Conservation (phyloP, 1,139 yeast genomes). For the Nadsonia starkeyi-henricii region DNA sequence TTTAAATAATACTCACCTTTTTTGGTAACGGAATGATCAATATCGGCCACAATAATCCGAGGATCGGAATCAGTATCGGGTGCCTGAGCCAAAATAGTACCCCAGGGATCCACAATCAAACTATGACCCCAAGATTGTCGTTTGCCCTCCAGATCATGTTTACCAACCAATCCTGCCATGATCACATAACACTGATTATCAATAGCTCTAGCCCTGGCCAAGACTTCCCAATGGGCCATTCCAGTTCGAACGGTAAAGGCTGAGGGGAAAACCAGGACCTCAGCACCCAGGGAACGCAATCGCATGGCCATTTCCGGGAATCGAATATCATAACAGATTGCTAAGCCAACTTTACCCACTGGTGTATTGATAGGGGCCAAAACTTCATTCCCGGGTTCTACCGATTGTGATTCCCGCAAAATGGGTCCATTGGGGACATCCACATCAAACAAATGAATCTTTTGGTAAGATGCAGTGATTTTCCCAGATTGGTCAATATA, state of each 20-base stretch:
- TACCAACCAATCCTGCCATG: slow-evolving; percentile 86
- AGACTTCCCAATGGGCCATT: slow-evolving; percentile 71
- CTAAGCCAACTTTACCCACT: slow-evolving; percentile 53
- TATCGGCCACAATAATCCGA: slow-evolving; percentile 54
- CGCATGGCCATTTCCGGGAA: slow-evolving; percentile 71
- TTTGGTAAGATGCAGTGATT: slow-evolving; percentile 57
- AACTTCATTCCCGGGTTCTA: slow-evolving; percentile 57
- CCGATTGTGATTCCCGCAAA: slow-evolving; percentile 61
- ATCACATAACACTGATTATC: slow-evolving; percentile 80
- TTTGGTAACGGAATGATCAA: slow-evolving; percentile 39
- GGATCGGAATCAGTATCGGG: slow-evolving; percentile 35
- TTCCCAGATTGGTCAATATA: slow-evolving; percentile 58
- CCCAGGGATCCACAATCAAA: slow-evolving; percentile 84
- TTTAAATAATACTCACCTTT: slow-evolving; percentile 15
- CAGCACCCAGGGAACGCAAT: slow-evolving; percentile 59
- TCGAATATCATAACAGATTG: slow-evolving; percentile 77
- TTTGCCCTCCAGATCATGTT: slow-evolving; percentile 37
- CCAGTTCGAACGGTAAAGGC: slow-evolving; percentile 92
- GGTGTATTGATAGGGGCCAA: slow-evolving; percentile 45
- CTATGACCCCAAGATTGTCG: slow-evolving; percentile 70
- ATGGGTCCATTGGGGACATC: slow-evolving; percentile 45
- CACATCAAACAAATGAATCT: slow-evolving; percentile 81
- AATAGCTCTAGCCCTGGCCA: slow-evolving; percentile 74
- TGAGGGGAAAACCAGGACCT: slow-evolving; percentile 68
- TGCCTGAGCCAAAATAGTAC: slow-evolving; percentile 54